A percentile compares a stretch with the other conserved stretches of the same genome.
Evolutionary conservation across 164 flowering plant species (phyloP).

Genomic region (Echeveria elegans): DNA sequence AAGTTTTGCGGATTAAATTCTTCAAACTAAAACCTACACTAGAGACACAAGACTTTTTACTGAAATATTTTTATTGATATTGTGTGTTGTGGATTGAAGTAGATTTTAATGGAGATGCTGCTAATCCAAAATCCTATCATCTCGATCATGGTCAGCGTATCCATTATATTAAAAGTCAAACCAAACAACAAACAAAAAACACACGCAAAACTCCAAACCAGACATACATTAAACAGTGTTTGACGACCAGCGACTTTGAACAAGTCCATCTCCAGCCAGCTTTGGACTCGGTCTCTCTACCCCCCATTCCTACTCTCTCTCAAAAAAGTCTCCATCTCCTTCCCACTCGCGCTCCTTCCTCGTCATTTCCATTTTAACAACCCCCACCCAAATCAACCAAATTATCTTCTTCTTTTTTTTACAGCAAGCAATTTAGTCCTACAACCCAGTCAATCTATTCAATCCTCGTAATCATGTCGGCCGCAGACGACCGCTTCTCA

Average conservation of each 20-base stretch:
- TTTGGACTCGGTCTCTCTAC: background rate
- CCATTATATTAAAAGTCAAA: no score
- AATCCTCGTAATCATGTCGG: background rate
- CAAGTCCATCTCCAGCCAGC: background rate
- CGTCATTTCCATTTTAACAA: slow-evolving; percentile 2
- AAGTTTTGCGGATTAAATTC: no score
- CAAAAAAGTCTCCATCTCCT: background rate
- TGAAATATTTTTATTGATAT: no score
- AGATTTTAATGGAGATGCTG: no score
- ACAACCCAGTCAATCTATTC: no score
- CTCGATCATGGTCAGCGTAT: no score
- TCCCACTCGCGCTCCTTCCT: background rate
- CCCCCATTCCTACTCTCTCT: background rate
- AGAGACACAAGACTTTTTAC: no score
- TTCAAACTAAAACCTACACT: no score
- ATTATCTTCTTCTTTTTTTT: background rate
- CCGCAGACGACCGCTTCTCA: background rate
- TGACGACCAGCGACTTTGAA: background rate
- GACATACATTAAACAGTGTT: background rate
- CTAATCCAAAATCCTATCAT: no score
- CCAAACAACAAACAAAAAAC: background rate
- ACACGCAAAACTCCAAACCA: background rate
- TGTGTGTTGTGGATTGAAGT: no score
- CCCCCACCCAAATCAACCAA: background rate
- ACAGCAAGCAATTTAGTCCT: background rate